These are phyloP conservation scores for Neurospora tetraspora DNA, from an alignment of 495 filamentous ascomycete genomes.

Conservation along the genomic window DNA sequence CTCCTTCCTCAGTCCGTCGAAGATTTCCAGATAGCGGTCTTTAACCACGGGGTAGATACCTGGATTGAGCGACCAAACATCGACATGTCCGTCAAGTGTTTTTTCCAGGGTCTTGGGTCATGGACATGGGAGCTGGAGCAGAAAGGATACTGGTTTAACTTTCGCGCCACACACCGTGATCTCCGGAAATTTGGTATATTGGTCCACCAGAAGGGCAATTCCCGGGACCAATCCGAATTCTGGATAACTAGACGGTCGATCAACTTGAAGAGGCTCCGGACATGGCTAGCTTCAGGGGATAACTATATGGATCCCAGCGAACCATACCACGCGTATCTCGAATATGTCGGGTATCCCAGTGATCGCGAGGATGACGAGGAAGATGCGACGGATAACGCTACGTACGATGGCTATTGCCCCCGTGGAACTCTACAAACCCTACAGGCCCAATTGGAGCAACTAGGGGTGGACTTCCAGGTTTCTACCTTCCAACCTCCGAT, in stretches of 20 bases:
- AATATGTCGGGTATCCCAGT: not conserved
- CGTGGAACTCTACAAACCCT: not conserved
- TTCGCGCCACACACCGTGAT: not conserved
- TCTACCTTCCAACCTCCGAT: not conserved
- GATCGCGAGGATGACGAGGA: too few relatives aligned
- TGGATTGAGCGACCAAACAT: not conserved
- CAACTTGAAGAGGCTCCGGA: not conserved
- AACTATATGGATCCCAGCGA: not conserved
- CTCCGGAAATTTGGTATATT: not conserved
- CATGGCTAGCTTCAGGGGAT: not conserved
- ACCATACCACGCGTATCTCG: not conserved
- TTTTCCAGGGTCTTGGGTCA: not conserved
- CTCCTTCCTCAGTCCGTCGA: not conserved
- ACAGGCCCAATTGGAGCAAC: not conserved
- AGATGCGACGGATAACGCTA: too few relatives aligned
- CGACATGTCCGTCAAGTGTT: not conserved
- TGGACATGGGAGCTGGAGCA: not conserved
- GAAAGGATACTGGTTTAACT: not conserved
- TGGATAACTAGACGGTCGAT: not conserved
- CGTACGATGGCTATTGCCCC: not conserved
- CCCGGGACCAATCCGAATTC: not conserved
- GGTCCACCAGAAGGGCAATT: not conserved
- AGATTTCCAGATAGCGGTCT: not conserved
- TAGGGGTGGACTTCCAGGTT: not conserved
- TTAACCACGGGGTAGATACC: not conserved